These are phyloP conservation scores for Dissophora ornata DNA, from an alignment of 192 early-diverging fungal species.

Conservation along the genomic window DNA sequence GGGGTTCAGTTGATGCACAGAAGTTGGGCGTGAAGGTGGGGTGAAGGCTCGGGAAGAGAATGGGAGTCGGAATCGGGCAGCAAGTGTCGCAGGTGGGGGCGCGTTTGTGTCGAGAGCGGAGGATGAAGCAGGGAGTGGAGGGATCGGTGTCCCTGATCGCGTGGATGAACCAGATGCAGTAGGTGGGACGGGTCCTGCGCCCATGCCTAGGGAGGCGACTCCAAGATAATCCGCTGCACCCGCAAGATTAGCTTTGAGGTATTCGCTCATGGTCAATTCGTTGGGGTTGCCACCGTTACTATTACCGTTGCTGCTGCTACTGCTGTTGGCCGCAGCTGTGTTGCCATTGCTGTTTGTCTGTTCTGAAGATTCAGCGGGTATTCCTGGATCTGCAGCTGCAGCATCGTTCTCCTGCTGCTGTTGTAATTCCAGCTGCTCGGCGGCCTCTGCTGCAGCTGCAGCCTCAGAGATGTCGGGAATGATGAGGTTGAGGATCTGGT, in stretches of 20 bases:
- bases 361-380: not conserved
- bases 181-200: constrained; percentile 32
- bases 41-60: constrained; percentile 48
- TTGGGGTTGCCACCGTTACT: not conserved
- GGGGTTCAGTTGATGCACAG: constrained; percentile 35
- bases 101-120: constrained; percentile 12
- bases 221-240: constrained; percentile 31
- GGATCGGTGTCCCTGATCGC: constrained; percentile 29
- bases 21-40: constrained; percentile 44
- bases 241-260: constrained; percentile 12
- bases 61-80: constrained; percentile 41
- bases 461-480: constrained; percentile 52
- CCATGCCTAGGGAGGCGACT: constrained; percentile 23
- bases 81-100: constrained; percentile 29
- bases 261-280: constrained; percentile 31
- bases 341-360: not conserved
- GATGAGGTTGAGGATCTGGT: constrained; percentile 48
- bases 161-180: constrained; percentile 35
- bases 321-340: constrained; percentile 3
- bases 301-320: constrained; percentile 7
- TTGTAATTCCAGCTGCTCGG: constrained; percentile 35
- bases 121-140: constrained; percentile 14
- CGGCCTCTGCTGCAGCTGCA: constrained; percentile 33
- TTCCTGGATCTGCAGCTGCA: not conserved
- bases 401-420: constrained; percentile 26